These are phyloP conservation scores for Decorospora gaudefroyi DNA, from an alignment of 2,329 filamentous ascomycete species.

Conservation along the genomic window DNA sequence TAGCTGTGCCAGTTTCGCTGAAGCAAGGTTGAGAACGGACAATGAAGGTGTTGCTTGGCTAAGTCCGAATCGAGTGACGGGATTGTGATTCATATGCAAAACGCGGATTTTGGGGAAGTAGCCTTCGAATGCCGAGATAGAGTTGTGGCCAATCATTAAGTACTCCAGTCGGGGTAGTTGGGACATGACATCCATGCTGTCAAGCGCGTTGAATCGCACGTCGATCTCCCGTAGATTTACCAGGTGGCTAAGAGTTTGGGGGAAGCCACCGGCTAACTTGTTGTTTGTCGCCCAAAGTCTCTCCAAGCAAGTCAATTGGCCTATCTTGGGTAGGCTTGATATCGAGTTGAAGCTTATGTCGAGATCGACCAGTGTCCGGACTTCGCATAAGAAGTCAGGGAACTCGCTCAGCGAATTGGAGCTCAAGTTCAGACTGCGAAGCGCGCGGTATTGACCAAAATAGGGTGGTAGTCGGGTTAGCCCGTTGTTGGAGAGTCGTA, in stretches of 20 bases:
- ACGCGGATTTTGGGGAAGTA: slow-evolving; percentile 83
- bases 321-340: slow-evolving; percentile 75
- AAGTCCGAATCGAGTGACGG: slow-evolving; percentile 91
- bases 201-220: slow-evolving; percentile 88
- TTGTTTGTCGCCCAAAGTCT: slow-evolving; percentile 97
- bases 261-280: slow-evolving; percentile 74
- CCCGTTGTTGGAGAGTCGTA: slow-evolving; percentile 93
- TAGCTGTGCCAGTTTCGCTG: slow-evolving; percentile 86
- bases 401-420: slow-evolving; percentile 90
- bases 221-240: slow-evolving; percentile 85
- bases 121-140: slow-evolving; percentile 85
- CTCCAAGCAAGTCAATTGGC: slow-evolving; percentile 77
- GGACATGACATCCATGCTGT: slow-evolving; percentile 84
- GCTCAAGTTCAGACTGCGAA: slow-evolving; percentile 86
- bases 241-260: slow-evolving; percentile 72
- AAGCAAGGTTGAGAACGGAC: slow-evolving; percentile 85
- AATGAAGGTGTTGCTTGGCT: slow-evolving; percentile 75
- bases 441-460: slow-evolving; percentile 76
- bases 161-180: slow-evolving; percentile 85
- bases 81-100: slow-evolving; percentile 90
- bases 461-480: slow-evolving; percentile 77
- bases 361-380: slow-evolving; percentile 84
- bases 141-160: slow-evolving; percentile 88
- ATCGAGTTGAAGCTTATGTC: slow-evolving; percentile 98
- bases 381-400: slow-evolving; percentile 79